Evolutionary conservation across 2,329 filamentous ascomycete species (phyloP).

Genomic region (Trichophaea hybrida): DNA sequence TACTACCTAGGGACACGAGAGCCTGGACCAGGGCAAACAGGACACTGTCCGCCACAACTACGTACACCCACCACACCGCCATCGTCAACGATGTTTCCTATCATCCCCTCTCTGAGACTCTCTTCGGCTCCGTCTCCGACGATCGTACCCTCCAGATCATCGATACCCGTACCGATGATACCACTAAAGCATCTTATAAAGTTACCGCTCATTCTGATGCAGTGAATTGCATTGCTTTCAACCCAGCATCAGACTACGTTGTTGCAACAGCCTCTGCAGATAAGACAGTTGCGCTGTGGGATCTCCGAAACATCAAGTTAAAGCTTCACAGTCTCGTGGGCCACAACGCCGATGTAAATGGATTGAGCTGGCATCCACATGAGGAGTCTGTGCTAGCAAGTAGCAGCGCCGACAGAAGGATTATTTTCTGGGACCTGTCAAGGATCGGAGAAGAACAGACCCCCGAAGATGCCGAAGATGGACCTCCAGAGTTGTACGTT

Average conservation of each 20-base stretch:
- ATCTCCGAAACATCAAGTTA: conserved; percentile 75
- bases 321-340: conserved; percentile 83
- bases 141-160: conserved; percentile 86
- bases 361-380: conserved; percentile 84
- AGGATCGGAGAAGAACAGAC: conserved; percentile 86
- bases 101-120: conserved; percentile 68
- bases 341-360: conserved; percentile 80
- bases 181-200: conserved; percentile 47
- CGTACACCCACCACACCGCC: conserved; percentile 74
- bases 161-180: conserved; percentile 59
- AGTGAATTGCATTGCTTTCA: conserved; percentile 92
- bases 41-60: conserved; percentile 53
- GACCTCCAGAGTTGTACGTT: conserved; percentile 78
- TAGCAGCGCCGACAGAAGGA: conserved; percentile 78
- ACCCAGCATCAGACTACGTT: conserved; percentile 76
- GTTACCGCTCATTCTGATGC: conserved; percentile 64
- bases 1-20: conserved; percentile 54
- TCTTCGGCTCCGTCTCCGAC: conserved; percentile 88
- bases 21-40: conserved; percentile 56
- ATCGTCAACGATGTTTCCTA: conserved; percentile 97
- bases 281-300: conserved; percentile 90
- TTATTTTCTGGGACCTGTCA: conserved; percentile 93
- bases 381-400: conserved; percentile 81
- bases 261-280: conserved; percentile 89
- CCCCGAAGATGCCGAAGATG: conserved; percentile 87